Evolutionary conservation across 176 grass and related monocot genomes (phyloP), one percentile per base, ranked within the genome.

Genomic region (Leersia perrieri): DNA sequence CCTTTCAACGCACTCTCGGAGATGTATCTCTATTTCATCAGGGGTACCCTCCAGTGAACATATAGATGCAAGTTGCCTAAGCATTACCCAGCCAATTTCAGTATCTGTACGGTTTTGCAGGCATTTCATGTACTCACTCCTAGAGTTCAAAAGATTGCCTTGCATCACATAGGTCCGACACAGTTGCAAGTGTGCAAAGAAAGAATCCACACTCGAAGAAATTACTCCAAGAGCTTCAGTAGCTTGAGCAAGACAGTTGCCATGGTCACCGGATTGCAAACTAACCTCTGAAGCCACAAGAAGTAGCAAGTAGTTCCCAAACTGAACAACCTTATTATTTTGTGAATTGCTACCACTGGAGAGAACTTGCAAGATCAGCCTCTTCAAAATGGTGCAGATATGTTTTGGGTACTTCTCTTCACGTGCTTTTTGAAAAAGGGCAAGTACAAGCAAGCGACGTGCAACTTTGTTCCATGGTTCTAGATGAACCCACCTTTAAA

Each of bases 401-500:
- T 89, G 80, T 68, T 75, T 76, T 6, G 95, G 88, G 73, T 92
- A 98, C 55, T 90, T 95, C 39, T 98, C 92, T 89, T 95, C 95
- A 40, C 79, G 78, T 38, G 92, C 88, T 86, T 93, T 94, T 80
- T 98, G 95, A 71, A 93, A 78, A 74, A 98, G 61, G 63, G 68
- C 86, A 83, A 98, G 83, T 65, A 93, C 66, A 86, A 98, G 90
- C 36, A 95, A 79, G 76, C 94, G 94, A 12, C 83, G 90, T 62
- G 92, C 84, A 62, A 92, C 84, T 78, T 71, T 77, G 66, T 93
- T 98, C 95, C 95, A 98, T 66, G 95, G 95, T 78, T 98, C 88
- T 74, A 47, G 84, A 91, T 86, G 92, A 70, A 98, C 80, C 92
- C 82, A 93, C 88, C 95, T 97, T 84, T 41, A 85, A 38, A 33